A percentile compares a stretch with the other conserved stretches of the same genome.
Conservation (phyloP, 1,284 basidiomycete species). For the Ustilago hordei region DNA sequence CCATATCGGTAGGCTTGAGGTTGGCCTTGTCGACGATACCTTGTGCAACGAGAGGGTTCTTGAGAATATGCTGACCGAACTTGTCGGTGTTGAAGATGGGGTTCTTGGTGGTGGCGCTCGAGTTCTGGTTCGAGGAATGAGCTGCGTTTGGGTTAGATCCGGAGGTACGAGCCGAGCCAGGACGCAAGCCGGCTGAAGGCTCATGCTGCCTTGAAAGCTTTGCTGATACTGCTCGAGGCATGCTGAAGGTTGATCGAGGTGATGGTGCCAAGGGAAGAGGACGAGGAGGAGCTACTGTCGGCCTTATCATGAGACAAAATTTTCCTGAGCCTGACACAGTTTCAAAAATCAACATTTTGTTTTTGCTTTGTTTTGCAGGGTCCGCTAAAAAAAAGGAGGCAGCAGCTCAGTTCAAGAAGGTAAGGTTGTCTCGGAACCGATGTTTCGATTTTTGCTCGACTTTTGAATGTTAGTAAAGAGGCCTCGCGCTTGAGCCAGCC, state of each 20-base stretch:
- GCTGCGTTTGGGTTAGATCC: constrained; percentile 23
- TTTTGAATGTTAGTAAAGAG: constrained; percentile 1
- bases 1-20: constrained; percentile 91
- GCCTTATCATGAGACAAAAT: constrained; percentile 17
- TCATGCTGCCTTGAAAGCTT: constrained; percentile 82
- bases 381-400: not conserved
- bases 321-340: constrained; percentile 4
- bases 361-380: too few relatives aligned
- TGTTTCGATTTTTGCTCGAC: not conserved
- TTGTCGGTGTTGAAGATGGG: constrained; percentile 80
- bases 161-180: constrained; percentile 72
- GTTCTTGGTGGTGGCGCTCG: constrained; percentile 65
- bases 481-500: constrained; percentile 27
- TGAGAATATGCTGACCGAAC: constrained; percentile 97
- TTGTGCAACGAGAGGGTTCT: constrained; percentile 90
- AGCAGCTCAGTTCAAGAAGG: too few relatives aligned
- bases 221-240: constrained; percentile 91
- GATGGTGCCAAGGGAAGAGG: constrained; percentile 15
- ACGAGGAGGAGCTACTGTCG: not conserved
- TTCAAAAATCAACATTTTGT: constrained; percentile 1
- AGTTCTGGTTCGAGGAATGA: constrained; percentile 63
- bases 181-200: constrained; percentile 75
- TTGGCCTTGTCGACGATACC: constrained; percentile 79
- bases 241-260: constrained; percentile 67
- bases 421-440: constrained; percentile 9